Evolutionary conservation across 495 filamentous ascomycete genomes (phyloP), one percentile per base, ranked within the genome.

Genomic region (Hypoxylon cercidicola): DNA sequence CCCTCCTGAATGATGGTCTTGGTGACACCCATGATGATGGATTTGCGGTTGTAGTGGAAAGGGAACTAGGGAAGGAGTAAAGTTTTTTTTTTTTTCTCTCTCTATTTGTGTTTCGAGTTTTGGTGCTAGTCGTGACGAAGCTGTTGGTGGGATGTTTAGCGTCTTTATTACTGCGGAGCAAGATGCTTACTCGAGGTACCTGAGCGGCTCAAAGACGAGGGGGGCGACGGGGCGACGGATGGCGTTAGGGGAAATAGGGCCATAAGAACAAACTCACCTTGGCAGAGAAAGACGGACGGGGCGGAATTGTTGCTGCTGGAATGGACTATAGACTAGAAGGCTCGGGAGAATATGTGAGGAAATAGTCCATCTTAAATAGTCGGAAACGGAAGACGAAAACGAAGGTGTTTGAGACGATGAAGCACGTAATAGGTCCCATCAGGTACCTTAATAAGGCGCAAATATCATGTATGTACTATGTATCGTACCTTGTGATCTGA

Each of bases 11-110:
- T 64, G 25, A 72, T 66, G 23, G 72, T 84, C 74, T 81, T 83
- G 43, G 70, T 78, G 35, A 84, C 82, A 54, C 79, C 81, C 84
- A 86, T 85, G 60, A 56, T 75, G 64, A 60, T 21, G 4, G 19
- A 43, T 64, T 55, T 35, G 18, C 18, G 21, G 1, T 63, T 20
- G 13, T 55, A 37, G 7, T 13, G 18, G 28, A 12, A 25, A 7
- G 44, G 1, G 5, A 32, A 32, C 30, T 32, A 32, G 20, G 16
- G 43, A 15, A 19, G 28, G 13, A 25, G 30, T 28, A 1, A 39
- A 18, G 39, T 49, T 44, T 55, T 11, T 50, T 45, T 45, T 51
- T 39, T 12, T 37, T 39, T 37, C 37, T 37, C 25, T 25, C 23
- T 25, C 23, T 25, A 25, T 25, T 35, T 53, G 19, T 23, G 46